A percentile compares a stretch with the other conserved stretches of the same genome.
Conservation (phyloP, 2,329 filamentous ascomycete genomes). For the Purpureocillium lavendulum region DNA sequence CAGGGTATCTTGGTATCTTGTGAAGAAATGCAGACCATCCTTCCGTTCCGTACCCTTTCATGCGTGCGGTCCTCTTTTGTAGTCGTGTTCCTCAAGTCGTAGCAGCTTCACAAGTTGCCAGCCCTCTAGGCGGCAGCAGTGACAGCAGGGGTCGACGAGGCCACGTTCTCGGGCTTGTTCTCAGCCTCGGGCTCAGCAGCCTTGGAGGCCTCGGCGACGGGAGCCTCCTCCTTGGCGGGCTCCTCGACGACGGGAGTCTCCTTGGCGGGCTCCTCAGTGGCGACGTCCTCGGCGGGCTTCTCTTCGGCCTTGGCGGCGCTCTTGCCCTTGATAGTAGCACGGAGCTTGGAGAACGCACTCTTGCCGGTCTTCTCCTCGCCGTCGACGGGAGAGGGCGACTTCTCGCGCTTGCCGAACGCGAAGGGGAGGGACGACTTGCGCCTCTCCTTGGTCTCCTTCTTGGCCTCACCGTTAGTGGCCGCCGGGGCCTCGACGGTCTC, state of each 20-base stretch:
- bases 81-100: slow-evolving; percentile 15
- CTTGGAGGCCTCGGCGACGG: slow-evolving; percentile 14
- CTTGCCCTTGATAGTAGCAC: slow-evolving; percentile 46
- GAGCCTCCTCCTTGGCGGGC: slow-evolving; percentile 24
- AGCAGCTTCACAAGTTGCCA: slow-evolving; percentile 12
- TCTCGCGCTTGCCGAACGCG: slow-evolving; percentile 71
- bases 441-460: slow-evolving; percentile 68
- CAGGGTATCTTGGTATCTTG: slow-evolving; percentile 46
- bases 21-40: slow-evolving; percentile 45
- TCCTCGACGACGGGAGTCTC: slow-evolving; percentile 18
- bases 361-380: slow-evolving; percentile 43
- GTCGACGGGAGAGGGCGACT: slow-evolving; percentile 46
- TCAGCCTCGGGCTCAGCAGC: slow-evolving; percentile 24
- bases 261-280: slow-evolving; percentile 26
- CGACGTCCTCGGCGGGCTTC: slow-evolving; percentile 25
- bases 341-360: slow-evolving; percentile 52
- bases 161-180: slow-evolving; percentile 31
- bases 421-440: slow-evolving; percentile 72
- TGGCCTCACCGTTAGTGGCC: slow-evolving; percentile 43
- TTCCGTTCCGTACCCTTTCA: slow-evolving; percentile 38
- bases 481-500: slow-evolving; percentile 38
- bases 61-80: slow-evolving; percentile 17
- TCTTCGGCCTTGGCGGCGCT: slow-evolving; percentile 33
- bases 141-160: slow-evolving; percentile 36
- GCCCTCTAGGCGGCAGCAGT: slow-evolving; percentile 42